These are phyloP conservation scores for Thuja plicata DNA, from an alignment of 83 land plant species.

Conservation along the genomic window DNA sequence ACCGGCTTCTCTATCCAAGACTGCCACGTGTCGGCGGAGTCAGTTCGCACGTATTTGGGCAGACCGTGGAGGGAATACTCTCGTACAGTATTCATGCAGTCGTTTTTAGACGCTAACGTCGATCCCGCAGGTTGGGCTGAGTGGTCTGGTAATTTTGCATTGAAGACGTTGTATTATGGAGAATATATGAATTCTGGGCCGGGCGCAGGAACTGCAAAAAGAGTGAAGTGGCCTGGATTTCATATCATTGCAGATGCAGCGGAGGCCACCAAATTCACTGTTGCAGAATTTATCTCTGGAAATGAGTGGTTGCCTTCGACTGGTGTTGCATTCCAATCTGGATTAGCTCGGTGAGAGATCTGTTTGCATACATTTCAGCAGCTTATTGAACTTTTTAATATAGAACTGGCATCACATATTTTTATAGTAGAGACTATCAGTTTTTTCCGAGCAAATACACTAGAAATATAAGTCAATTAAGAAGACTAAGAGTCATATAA, in stretches of 20 bases:
- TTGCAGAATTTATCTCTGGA: neutral
- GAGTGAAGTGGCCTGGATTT: neutral
- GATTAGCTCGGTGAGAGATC: no score
- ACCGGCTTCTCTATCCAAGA: conserved; percentile 10
- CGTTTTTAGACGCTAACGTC: conserved; percentile 9
- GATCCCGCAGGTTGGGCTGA: conserved; percentile 12
- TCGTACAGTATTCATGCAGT: conserved; percentile 24
- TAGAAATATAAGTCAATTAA: no score
- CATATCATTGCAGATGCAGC: neutral
- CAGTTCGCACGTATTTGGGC: conserved; percentile 15
- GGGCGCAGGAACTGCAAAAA: neutral
- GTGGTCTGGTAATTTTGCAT: neutral
- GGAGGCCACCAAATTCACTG: neutral
- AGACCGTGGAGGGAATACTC: conserved; percentile 44
- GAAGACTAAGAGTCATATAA: no score
- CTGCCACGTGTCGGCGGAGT: conserved; percentile 1
- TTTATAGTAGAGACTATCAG: no score
- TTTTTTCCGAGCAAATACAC: no score
- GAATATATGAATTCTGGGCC: conserved; percentile 12
- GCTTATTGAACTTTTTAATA: no score
- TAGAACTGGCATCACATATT: no score
- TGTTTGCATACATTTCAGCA: no score
- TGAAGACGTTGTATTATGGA: neutral
- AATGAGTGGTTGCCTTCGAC: neutral
- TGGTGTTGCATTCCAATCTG: neutral